phyloP scores from a whole-genome alignment of 2,329 filamentous ascomycete genomes.

The Alternaria consortialis region DNA sequence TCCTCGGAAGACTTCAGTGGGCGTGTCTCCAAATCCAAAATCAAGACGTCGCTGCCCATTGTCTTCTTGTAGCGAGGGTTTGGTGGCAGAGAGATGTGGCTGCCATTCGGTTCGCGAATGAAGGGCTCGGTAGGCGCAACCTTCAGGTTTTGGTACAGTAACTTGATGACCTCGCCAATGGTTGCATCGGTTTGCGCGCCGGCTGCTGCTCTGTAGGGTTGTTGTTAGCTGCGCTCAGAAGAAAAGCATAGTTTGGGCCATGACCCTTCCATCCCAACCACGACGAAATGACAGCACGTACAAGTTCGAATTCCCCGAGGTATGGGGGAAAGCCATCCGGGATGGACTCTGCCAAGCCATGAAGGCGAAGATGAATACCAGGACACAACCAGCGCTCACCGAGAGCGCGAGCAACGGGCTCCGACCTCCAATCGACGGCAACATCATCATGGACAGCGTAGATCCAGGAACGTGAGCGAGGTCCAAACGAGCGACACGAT shows the following conservation, averaged over 20 bases:
- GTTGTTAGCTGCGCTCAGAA: conserved; percentile 23
- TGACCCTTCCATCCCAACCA: background rate
- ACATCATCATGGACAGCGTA: conserved; percentile 36
- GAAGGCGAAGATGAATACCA: conserved; percentile 48
- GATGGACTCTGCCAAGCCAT: conserved; percentile 46
- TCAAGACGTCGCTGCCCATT: conserved; percentile 47
- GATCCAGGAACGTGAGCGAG: conserved; percentile 9
- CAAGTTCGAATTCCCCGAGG: conserved; percentile 35
- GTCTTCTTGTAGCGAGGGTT: conserved; percentile 45
- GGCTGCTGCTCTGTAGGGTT: conserved; percentile 30
- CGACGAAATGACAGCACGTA: conserved; percentile 25
- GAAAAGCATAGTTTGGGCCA: conserved; percentile 1
- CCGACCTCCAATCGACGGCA: conserved; percentile 42
- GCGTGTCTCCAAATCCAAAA: conserved; percentile 50
- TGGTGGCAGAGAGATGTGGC: conserved; percentile 39
- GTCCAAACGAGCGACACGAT: conserved; percentile 19
- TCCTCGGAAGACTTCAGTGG: conserved; percentile 43
- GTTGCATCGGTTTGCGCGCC: conserved; percentile 33
- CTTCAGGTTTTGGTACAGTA: conserved; percentile 45
- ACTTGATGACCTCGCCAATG: conserved; percentile 44
- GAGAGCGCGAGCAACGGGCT: conserved; percentile 45
- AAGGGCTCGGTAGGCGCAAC: conserved; percentile 37
- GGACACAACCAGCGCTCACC: conserved; percentile 40
- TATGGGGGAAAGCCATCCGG: conserved; percentile 34
- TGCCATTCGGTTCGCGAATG: conserved; percentile 45